Evolutionary conservation across 257 asterid species (phyloP).

Genomic region (Przewalskia tangutica): DNA sequence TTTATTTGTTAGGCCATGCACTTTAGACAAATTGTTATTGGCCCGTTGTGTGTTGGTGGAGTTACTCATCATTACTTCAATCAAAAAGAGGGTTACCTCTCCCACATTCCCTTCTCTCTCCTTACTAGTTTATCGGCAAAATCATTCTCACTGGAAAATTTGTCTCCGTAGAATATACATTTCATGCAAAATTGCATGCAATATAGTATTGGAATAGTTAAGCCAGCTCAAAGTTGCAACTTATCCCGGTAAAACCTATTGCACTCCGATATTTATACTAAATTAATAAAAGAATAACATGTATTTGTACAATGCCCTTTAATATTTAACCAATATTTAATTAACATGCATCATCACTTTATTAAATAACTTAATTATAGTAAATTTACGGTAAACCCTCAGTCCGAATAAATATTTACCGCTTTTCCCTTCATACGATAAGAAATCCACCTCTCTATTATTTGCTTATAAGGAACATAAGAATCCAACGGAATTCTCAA

Average conservation of each 20-base stretch:
- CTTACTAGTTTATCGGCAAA: constrained; percentile 1
- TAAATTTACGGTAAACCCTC: no score
- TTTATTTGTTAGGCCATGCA: constrained; percentile 7
- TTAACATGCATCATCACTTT: no score
- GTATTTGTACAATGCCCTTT: no score
- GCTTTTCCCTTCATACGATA: neutral
- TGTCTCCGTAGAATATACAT: constrained; percentile 19
- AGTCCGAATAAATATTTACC: no score
- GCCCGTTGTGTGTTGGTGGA: constrained; percentile 17
- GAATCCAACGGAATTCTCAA: neutral
- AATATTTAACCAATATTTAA: no score
- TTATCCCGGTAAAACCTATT: no score
- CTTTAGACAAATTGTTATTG: constrained; percentile 16
- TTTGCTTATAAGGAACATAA: neutral
- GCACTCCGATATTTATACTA: no score
- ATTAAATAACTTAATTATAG: no score
- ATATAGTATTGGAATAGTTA: neutral
- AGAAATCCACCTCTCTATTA: neutral
- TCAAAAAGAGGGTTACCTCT: constrained; percentile 12
- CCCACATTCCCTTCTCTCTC: neutral
- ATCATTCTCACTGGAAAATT: constrained; percentile 29
- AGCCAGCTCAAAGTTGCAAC: neutral
- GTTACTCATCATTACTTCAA: constrained; percentile 26
- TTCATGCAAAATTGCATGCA: constrained; percentile 16
- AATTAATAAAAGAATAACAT: no score